Evolutionary conservation across 2,329 filamentous ascomycete species (phyloP).

Genomic region (Penicillium glabrum): DNA sequence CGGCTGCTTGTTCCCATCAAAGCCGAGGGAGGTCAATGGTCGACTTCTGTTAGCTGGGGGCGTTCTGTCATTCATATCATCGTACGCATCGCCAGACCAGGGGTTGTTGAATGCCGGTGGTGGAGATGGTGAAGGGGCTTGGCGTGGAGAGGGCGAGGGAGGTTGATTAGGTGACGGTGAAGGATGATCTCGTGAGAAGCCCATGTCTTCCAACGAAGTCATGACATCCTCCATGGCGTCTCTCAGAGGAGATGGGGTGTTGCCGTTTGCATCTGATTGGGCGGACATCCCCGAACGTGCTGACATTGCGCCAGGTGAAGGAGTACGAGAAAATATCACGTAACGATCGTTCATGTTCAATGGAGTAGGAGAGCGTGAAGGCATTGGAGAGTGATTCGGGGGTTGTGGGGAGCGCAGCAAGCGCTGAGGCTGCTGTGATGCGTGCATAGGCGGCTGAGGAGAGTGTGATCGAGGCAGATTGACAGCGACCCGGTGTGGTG

Average conservation of each 20-base stretch:
- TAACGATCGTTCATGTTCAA: conserved; percentile 45
- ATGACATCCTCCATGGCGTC: conserved; percentile 99
- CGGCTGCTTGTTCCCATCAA: conserved; percentile 54
- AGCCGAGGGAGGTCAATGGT: conserved; percentile 73
- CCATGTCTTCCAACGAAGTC: conserved; percentile 88
- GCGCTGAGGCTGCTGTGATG: conserved; percentile 8
- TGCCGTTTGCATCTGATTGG: conserved; percentile 62
- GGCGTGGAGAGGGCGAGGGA: conserved; percentile 49
- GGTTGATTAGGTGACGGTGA: conserved; percentile 32
- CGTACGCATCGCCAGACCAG: conserved; percentile 91
- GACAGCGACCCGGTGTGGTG: conserved; percentile 67
- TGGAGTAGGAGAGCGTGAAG: conserved; percentile 31
- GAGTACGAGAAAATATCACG: conserved; percentile 41
- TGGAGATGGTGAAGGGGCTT: conserved; percentile 52
- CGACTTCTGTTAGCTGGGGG: conserved; percentile 44
- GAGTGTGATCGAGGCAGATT: conserved; percentile 34
- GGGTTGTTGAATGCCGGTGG: conserved; percentile 60
- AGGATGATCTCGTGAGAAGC: conserved; percentile 56
- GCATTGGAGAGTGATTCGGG: conserved; percentile 8
- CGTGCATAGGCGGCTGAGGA: conserved; percentile 13
- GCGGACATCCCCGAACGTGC: conserved; percentile 18
- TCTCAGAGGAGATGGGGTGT: conserved; percentile 87
- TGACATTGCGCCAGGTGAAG: conserved; percentile 46
- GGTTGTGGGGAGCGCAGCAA: conserved; percentile 15
- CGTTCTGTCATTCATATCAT: conserved; percentile 44